phyloP scores from a whole-genome alignment of 148 eudicot species.

The Vaccinium macrocarpon region DNA sequence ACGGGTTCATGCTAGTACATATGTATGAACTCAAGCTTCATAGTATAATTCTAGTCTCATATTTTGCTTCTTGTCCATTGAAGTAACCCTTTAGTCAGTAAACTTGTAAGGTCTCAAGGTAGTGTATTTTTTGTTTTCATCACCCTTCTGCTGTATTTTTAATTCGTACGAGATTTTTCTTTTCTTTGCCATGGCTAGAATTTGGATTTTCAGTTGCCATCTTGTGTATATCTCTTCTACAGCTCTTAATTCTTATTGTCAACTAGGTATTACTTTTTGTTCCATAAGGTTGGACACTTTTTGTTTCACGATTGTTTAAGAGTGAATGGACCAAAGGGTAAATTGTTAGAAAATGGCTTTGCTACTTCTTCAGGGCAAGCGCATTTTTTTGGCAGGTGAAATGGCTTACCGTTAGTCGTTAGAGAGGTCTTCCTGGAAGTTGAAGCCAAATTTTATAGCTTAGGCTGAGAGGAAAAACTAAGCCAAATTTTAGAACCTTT shows the following conservation, averaged over 20 bases:
- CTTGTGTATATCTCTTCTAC: not conserved
- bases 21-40: not conserved
- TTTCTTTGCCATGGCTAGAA: not conserved
- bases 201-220: not conserved
- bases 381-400: too few relatives aligned
- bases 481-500: too few relatives aligned
- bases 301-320: too few relatives aligned
- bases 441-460: too few relatives aligned
- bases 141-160: not conserved
- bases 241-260: not conserved
- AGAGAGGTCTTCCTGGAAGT: too few relatives aligned
- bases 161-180: not conserved
- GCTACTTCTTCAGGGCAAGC: too few relatives aligned
- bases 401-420: too few relatives aligned
- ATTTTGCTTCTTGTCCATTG: not conserved
- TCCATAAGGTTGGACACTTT: not conserved
- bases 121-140: not conserved
- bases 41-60: not conserved
- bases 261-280: not conserved
- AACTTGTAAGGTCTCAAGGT: conserved; percentile 1
- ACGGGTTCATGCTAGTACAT: too few relatives aligned
- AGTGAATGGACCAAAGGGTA: too few relatives aligned
- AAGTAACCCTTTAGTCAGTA: not conserved
- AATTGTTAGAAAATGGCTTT: too few relatives aligned
- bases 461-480: too few relatives aligned